These are phyloP conservation scores for Tuber microsphaerosporum DNA, from an alignment of 495 filamentous ascomycete genomes.

Conservation along the genomic window DNA sequence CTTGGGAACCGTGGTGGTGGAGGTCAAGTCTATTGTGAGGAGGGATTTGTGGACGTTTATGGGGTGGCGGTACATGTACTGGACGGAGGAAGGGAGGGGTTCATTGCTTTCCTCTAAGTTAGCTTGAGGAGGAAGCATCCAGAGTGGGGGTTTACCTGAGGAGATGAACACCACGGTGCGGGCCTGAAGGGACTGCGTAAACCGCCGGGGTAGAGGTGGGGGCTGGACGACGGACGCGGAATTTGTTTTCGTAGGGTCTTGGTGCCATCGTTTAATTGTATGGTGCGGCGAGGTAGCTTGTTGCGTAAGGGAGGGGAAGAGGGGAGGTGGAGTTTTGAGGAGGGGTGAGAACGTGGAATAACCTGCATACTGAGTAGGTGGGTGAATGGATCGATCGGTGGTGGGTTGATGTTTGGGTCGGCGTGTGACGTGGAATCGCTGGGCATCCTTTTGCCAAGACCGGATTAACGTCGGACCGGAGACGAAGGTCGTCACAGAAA, in stretches of 20 bases:
- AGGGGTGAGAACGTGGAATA: neutral
- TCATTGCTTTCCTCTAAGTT: slow-evolving; percentile 23
- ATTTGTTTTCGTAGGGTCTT: slow-evolving; percentile 36
- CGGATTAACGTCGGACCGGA: slow-evolving; percentile 2
- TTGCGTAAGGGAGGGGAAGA: neutral
- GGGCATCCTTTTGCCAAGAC: neutral
- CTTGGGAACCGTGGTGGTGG: slow-evolving; percentile 15
- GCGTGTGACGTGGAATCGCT: neutral
- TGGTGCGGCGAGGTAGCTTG: neutral
- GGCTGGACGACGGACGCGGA: slow-evolving; percentile 25
- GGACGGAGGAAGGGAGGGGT: slow-evolving; percentile 25
- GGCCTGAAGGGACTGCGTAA: slow-evolving; percentile 38
- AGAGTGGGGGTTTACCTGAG: slow-evolving; percentile 17
- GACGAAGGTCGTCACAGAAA: neutral
- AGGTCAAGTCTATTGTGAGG: slow-evolving; percentile 38
- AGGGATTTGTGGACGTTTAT: slow-evolving; percentile 38
- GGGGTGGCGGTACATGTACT: slow-evolving; percentile 40
- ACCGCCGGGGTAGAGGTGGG: slow-evolving; percentile 23
- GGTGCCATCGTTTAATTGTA: slow-evolving; percentile 23
- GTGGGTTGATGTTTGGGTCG: neutral
- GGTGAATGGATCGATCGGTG: neutral
- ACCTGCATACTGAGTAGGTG: neutral
- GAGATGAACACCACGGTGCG: slow-evolving; percentile 39
- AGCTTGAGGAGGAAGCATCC: neutral
- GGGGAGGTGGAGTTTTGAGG: neutral